Evolutionary conservation across 2,329 filamentous ascomycete species (phyloP).

Genomic region (Cadophora gregata): DNA sequence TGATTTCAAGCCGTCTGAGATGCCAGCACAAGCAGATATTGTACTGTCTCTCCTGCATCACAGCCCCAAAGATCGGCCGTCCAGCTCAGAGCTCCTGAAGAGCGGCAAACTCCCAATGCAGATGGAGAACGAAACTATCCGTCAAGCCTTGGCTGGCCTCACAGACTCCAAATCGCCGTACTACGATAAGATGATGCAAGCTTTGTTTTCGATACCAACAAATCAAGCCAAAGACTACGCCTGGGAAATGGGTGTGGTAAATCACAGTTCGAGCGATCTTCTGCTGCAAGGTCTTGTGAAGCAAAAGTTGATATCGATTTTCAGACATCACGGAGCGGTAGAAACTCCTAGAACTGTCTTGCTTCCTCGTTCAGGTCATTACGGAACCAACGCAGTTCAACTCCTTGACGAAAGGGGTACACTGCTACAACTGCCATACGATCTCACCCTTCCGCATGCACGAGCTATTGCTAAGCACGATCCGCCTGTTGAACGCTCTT

Average conservation of each 20-base stretch:
- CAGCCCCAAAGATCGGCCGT: constrained; percentile 81
- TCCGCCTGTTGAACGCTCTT: constrained; percentile 74
- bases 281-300: constrained; percentile 77
- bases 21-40: constrained; percentile 73
- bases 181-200: constrained; percentile 87
- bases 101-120: constrained; percentile 88
- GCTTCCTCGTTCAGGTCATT: constrained; percentile 83
- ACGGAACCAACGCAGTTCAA: constrained; percentile 75
- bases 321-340: constrained; percentile 87
- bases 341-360: constrained; percentile 77
- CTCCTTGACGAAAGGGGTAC: constrained; percentile 84
- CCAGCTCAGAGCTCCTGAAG: constrained; percentile 79
- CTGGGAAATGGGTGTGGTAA: constrained; percentile 72
- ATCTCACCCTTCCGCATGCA: constrained; percentile 88
- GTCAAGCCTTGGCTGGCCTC: constrained; percentile 79
- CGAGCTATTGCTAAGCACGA: constrained; percentile 79
- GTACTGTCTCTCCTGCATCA: constrained; percentile 82
- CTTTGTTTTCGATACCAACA: constrained; percentile 74
- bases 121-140: constrained; percentile 90
- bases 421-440: constrained; percentile 92
- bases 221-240: constrained; percentile 82
- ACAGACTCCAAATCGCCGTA: constrained; percentile 85
- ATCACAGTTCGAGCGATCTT: constrained; percentile 62
- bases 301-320: constrained; percentile 76
- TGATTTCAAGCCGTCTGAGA: constrained; percentile 75